phyloP scores from a whole-genome alignment of 306 rosid genomes.

The Oemleria cerasiformis region DNA sequence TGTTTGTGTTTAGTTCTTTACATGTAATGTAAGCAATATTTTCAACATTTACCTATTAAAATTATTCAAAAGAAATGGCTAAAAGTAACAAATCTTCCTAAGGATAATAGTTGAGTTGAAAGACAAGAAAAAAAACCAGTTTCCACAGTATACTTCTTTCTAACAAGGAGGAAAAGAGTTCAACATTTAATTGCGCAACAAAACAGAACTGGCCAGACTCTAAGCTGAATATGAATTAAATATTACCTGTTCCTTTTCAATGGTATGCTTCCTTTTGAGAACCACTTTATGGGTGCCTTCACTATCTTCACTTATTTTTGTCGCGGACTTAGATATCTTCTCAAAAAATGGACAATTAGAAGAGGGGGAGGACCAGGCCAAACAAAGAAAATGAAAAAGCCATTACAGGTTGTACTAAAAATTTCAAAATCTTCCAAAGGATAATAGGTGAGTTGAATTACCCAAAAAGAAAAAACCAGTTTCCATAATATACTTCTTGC shows the following conservation, averaged over 20 bases:
- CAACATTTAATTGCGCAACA: not conserved
- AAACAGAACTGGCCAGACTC: not conserved
- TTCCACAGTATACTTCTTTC: not conserved
- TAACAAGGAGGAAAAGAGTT: not conserved
- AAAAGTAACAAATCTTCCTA: not conserved
- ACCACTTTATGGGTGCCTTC: conserved; percentile 36
- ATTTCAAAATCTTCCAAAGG: too few species aligned
- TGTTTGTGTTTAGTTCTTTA: not conserved
- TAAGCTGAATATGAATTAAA: not conserved
- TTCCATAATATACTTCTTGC: not conserved
- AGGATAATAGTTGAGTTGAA: not conserved
- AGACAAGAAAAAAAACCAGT: conserved; percentile 3
- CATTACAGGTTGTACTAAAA: too few species aligned
- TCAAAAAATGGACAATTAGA: conserved; percentile 11
- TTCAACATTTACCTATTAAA: not conserved
- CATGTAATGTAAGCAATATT: not conserved
- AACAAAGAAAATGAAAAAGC: not conserved
- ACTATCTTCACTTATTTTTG: conserved; percentile 20
- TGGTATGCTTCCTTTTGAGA: conserved; percentile 31
- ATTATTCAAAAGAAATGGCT: not conserved
- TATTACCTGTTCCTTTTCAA: conserved; percentile 37
- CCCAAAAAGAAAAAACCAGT: not conserved
- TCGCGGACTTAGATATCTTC: conserved; percentile 27
- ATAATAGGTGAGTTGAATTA: not conserved
- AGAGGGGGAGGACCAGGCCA: not conserved